These are phyloP conservation scores for Ehretia macrophylla DNA, from an alignment of 257 asterid genomes.

Conservation along the genomic window DNA sequence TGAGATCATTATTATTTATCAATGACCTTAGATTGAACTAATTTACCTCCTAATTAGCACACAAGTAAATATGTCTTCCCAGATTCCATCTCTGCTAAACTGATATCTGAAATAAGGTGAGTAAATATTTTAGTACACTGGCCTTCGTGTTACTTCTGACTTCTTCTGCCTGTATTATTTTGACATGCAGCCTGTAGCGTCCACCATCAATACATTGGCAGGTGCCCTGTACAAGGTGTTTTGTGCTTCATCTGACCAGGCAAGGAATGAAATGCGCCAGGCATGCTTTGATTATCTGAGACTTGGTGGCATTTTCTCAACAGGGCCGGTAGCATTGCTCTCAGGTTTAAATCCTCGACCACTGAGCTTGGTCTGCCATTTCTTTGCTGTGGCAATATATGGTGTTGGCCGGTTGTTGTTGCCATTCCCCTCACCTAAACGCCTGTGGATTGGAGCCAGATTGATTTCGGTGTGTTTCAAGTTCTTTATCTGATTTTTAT, in stretches of 20 bases:
- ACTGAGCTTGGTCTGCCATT: constrained; percentile 49
- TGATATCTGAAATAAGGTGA: too few species aligned
- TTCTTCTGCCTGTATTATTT: too few species aligned
- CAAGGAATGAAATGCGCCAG: constrained; percentile 59
- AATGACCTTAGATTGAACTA: too few species aligned
- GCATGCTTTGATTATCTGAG: constrained; percentile 61
- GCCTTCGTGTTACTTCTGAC: too few species aligned
- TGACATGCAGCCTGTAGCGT: constrained; percentile 52
- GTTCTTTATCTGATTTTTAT: background rate
- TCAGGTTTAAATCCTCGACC: constrained; percentile 64
- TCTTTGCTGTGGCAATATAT: constrained; percentile 56
- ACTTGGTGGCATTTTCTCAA: constrained; percentile 53
- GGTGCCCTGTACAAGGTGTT: constrained; percentile 58
- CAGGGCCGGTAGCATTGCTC: constrained; percentile 52
- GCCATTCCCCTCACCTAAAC: constrained; percentile 51
- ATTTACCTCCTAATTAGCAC: too few species aligned
- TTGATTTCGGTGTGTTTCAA: constrained; percentile 26
- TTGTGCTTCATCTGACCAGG: constrained; percentile 60
- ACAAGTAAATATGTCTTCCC: too few species aligned
- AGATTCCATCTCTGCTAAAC: too few species aligned
- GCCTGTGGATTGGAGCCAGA: constrained; percentile 52
- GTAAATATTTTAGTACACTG: too few species aligned
- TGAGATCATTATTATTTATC: too few species aligned
- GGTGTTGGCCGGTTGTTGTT: constrained; percentile 55
- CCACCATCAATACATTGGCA: constrained; percentile 59